Percentiles rank a stretch among this genome's conserved stretches.
Evolutionary conservation across 148 eudicot genomes (phyloP).

Genomic region (Mesembryanthemum crystallinum): DNA sequence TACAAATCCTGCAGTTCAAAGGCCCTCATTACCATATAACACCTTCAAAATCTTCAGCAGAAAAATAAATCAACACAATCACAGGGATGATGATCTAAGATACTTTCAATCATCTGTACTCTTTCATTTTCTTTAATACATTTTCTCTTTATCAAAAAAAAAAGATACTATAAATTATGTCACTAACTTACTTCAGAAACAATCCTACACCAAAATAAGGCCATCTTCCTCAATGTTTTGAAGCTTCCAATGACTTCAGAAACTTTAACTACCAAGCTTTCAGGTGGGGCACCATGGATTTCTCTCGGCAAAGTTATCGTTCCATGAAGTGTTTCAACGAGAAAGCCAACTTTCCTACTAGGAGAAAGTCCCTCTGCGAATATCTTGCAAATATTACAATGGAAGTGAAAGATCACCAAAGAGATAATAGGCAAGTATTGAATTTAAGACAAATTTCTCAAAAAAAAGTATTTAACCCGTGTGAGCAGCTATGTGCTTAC

Average conservation of each 20-base stretch:
- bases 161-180: slow-evolving; percentile 10
- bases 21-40: not conserved
- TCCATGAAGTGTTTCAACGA: slow-evolving; percentile 38
- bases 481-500: slow-evolving; percentile 41
- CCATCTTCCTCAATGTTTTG: slow-evolving; percentile 72
- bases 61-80: not conserved
- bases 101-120: too few species aligned
- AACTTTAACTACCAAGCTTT: slow-evolving; percentile 69
- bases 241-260: slow-evolving; percentile 91
- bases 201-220: slow-evolving; percentile 71
- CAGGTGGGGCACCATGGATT: slow-evolving; percentile 82
- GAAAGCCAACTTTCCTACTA: slow-evolving; percentile 52
- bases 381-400: slow-evolving; percentile 75
- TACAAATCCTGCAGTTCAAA: not conserved
- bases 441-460: not conserved
- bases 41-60: not conserved
- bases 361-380: slow-evolving; percentile 82
- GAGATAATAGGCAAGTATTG: slow-evolving; percentile 19
- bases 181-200: slow-evolving; percentile 74
- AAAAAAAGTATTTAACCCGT: slow-evolving; percentile 7
- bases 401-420: slow-evolving; percentile 58
- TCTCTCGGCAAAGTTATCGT: slow-evolving; percentile 66
- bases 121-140: too few species aligned
- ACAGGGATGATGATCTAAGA: not conserved
- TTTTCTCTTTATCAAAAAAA: too few species aligned